These are phyloP conservation scores for Acer yangbiense DNA, from an alignment of 345 rosid genomes.

Conservation along the genomic window DNA sequence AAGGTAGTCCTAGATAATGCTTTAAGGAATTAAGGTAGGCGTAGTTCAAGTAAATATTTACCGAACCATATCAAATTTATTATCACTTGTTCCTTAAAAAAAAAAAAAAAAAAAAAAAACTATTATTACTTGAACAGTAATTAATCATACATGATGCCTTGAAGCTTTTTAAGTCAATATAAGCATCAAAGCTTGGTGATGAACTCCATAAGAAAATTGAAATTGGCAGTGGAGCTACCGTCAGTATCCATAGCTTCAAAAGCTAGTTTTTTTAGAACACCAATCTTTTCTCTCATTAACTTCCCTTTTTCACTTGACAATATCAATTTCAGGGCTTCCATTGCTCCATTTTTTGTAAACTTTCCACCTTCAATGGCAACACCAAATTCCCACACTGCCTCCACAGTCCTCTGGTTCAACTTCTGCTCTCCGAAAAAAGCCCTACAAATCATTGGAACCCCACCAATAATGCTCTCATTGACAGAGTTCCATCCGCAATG, in stretches of 20 bases:
- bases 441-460: constrained; percentile 57
- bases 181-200: background rate
- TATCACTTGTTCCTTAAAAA: too few species aligned
- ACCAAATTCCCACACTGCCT: constrained; percentile 47
- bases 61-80: too few species aligned
- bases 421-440: constrained; percentile 56
- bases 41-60: too few species aligned
- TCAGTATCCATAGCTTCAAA: constrained; percentile 26
- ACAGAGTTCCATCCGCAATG: constrained; percentile 71
- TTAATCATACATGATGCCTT: background rate
- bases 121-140: too few species aligned
- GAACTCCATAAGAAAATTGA: constrained; percentile 35
- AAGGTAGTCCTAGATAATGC: too few species aligned
- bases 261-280: constrained; percentile 33
- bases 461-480: constrained; percentile 43
- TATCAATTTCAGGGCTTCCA: constrained; percentile 31
- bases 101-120: too few species aligned
- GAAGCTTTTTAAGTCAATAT: background rate
- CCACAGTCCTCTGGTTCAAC: constrained; percentile 39
- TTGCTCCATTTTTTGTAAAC: constrained; percentile 32
- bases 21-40: too few species aligned
- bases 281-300: constrained; percentile 35
- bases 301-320: constrained; percentile 38
- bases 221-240: constrained; percentile 46
- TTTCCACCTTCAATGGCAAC: constrained; percentile 46